These are phyloP conservation scores for Tylopilus sp. DNA, from an alignment of 768 basidiomycete genomes.

Conservation along the genomic window DNA sequence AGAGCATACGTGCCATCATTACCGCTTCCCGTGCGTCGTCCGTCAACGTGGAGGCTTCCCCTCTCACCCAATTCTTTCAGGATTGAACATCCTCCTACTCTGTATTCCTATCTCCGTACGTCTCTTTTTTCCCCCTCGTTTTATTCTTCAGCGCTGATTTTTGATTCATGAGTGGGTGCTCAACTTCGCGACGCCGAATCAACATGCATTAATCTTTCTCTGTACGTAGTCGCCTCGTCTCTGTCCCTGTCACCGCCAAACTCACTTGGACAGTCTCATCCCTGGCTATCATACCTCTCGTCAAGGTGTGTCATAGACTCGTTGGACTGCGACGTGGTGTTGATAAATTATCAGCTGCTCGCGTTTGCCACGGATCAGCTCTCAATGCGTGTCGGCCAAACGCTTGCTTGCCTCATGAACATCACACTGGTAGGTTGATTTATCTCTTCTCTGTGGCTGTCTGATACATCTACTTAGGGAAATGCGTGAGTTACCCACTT, in stretches of 20 bases:
- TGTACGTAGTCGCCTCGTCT: conserved; percentile 50
- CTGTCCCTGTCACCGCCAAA: neutral
- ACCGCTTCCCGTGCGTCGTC: conserved; percentile 51
- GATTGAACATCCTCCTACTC: conserved; percentile 66
- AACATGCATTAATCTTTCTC: conserved; percentile 66
- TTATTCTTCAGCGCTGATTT: neutral
- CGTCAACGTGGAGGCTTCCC: neutral
- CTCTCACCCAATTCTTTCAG: conserved; percentile 32
- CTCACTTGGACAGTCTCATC: conserved; percentile 56
- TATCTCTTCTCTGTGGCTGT: neutral
- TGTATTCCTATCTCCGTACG: conserved; percentile 70
- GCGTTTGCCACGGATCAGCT: conserved; percentile 86
- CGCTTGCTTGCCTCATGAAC: conserved; percentile 79
- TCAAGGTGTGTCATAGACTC: conserved; percentile 47
- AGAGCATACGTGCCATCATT: conserved; percentile 53
- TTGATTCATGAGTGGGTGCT: conserved; percentile 60
- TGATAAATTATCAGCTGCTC: conserved; percentile 48
- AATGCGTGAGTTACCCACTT: conserved; percentile 25
- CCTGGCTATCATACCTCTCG: conserved; percentile 79
- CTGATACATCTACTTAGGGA: conserved; percentile 18
- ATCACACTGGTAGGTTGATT: conserved; percentile 63
- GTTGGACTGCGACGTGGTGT: neutral
- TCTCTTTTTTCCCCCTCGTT: neutral
- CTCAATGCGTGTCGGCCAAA: conserved; percentile 78
- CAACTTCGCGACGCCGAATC: conserved; percentile 51